Evolutionary conservation across 768 basidiomycete species (phyloP).

Genomic region (Podaxis sp.): DNA sequence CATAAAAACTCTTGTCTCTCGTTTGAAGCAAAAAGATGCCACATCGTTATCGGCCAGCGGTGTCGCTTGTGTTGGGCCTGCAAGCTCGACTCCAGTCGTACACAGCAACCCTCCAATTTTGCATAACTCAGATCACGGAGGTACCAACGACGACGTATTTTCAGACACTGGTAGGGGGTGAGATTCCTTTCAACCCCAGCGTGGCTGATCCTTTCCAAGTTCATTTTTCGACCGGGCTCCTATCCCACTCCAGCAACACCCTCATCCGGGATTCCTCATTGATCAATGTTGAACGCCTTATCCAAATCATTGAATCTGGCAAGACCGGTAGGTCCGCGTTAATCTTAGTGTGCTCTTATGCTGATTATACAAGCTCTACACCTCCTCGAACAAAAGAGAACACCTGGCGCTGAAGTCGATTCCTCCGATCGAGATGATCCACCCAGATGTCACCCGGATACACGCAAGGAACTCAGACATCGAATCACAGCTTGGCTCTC

Average conservation of each 20-base stretch:
- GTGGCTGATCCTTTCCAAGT: not conserved
- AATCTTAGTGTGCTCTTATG: not conserved
- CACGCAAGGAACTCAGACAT: not conserved
- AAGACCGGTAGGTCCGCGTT: not conserved
- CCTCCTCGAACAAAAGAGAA: not conserved
- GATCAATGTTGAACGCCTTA: not conserved
- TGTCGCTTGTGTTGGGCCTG: too few species aligned
- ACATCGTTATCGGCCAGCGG: too few species aligned
- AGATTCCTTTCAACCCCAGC: not conserved
- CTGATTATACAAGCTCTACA: not conserved
- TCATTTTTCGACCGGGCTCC: not conserved
- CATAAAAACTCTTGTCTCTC: too few species aligned
- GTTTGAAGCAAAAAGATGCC: too few species aligned
- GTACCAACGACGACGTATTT: not conserved
- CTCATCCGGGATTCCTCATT: not conserved
- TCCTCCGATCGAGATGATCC: not conserved
- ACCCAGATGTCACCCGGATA: not conserved
- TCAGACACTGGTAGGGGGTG: not conserved
- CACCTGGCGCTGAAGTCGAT: not conserved
- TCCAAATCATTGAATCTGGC: not conserved
- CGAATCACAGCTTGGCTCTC: not conserved
- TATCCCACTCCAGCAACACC: not conserved
- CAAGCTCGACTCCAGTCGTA: too few species aligned
- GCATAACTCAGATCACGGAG: not conserved
- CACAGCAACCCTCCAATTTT: too few species aligned